These are phyloP conservation scores for Debaryomyces hansenii DNA, from an alignment of 805 yeast genomes.

Conservation along the genomic window DNA sequence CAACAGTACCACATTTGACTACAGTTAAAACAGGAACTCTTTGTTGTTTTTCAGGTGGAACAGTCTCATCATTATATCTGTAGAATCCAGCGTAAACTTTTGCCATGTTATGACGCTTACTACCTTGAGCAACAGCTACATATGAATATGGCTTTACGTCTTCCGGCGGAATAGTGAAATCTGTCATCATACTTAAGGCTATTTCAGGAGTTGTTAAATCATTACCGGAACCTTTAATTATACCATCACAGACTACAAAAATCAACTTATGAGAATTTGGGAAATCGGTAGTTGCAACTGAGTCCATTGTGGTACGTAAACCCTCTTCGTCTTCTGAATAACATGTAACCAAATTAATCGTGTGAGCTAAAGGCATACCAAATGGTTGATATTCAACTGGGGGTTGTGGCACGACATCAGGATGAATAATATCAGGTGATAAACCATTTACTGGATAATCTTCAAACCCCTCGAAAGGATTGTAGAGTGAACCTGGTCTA, in stretches of 20 bases:
- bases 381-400: slow-evolving; percentile 87
- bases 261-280: slow-evolving; percentile 93
- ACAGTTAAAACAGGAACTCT: slow-evolving; percentile 76
- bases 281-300: slow-evolving; percentile 90
- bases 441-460: slow-evolving; percentile 44
- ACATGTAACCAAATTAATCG: slow-evolving; percentile 67
- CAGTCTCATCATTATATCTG: slow-evolving; percentile 73
- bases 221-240: slow-evolving; percentile 93
- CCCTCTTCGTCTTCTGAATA: slow-evolving; percentile 92
- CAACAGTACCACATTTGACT: slow-evolving; percentile 88
- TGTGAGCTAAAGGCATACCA: slow-evolving; percentile 67
- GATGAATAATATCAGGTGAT: slow-evolving; percentile 61
- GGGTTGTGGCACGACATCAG: slow-evolving; percentile 87
- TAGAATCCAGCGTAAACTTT: slow-evolving; percentile 94
- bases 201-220: slow-evolving; percentile 87
- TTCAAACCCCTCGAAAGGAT: slow-evolving; percentile 36
- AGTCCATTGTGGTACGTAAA: slow-evolving; percentile 84
- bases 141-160: slow-evolving; percentile 82
- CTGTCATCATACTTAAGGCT: slow-evolving; percentile 80
- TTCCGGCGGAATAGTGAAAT: slow-evolving; percentile 63
- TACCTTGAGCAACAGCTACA: slow-evolving; percentile 93
- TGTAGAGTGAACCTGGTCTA: slow-evolving; percentile 26
- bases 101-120: slow-evolving; percentile 97
- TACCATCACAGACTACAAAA: slow-evolving; percentile 87
- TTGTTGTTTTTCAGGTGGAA: slow-evolving; percentile 80